Evolutionary conservation across 2,329 filamentous ascomycete genomes (phyloP).

Genomic region (Fusarium keratoplasticum): DNA sequence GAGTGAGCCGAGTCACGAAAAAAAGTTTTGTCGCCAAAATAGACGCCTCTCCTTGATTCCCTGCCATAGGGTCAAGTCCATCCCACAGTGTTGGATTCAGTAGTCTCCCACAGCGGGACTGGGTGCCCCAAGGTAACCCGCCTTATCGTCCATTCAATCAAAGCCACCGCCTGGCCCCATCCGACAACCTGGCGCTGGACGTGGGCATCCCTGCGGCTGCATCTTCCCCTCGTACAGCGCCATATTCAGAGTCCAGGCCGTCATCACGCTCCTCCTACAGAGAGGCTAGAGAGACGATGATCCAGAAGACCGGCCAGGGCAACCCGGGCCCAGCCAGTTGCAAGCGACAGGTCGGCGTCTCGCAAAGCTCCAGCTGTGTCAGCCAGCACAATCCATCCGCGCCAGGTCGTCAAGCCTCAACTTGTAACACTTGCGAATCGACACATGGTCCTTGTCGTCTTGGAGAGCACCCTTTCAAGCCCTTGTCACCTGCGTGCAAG

Average conservation of each 20-base stretch:
- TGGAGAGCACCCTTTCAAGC: constrained; percentile 18
- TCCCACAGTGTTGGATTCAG: constrained; percentile 23
- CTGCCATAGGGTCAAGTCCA: constrained; percentile 19
- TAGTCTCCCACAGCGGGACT: constrained; percentile 25
- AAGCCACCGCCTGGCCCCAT: constrained; percentile 45
- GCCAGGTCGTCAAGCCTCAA: constrained; percentile 34
- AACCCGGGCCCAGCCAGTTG: constrained; percentile 39
- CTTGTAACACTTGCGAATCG: constrained; percentile 33
- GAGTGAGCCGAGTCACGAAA: background rate
- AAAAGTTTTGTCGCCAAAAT: constrained; percentile 5
- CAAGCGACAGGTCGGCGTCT: constrained; percentile 37
- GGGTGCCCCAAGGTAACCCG: constrained; percentile 16
- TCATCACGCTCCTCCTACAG: constrained; percentile 38
- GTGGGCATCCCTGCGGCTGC: constrained; percentile 35
- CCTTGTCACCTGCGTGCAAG: constrained; percentile 23
- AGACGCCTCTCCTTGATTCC: constrained; percentile 22
- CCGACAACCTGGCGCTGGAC: constrained; percentile 42
- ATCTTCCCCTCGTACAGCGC: constrained; percentile 37
- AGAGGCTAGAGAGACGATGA: constrained; percentile 35
- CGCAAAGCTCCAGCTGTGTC: constrained; percentile 34
- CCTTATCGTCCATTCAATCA: constrained; percentile 41
- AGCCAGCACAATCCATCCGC: constrained; percentile 34
- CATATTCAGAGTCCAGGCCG: constrained; percentile 36
- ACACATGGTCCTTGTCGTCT: constrained; percentile 35
- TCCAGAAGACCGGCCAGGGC: constrained; percentile 41